phyloP scores from a whole-genome alignment of 306 rosid species.

The Castanopsis chinensis region DNA sequence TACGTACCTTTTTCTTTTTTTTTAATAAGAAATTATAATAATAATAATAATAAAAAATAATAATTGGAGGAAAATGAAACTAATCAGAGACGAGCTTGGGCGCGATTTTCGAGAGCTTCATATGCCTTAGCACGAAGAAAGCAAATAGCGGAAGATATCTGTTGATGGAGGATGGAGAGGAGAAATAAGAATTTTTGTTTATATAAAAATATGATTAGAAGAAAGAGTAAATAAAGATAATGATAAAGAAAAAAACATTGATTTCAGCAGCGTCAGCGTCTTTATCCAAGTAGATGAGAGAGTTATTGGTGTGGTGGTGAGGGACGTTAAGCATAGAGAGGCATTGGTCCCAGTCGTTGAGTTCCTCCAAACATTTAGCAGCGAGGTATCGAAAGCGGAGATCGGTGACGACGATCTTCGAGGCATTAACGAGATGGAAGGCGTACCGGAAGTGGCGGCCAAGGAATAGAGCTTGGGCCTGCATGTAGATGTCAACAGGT shows the following conservation, averaged over 20 bases:
- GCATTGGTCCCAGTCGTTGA: conserved; percentile 98
- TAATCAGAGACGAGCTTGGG: conserved; percentile 86
- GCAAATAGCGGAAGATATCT: conserved; percentile 94
- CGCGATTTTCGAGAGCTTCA: conserved; percentile 90
- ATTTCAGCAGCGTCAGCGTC: neutral
- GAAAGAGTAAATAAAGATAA: neutral
- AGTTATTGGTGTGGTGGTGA: too few relatives aligned
- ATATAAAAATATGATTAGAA: neutral
- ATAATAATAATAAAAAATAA: conserved; percentile 23
- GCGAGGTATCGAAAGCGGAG: conserved; percentile 97
- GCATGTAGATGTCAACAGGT: conserved; percentile 96
- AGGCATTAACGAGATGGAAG: conserved; percentile 89
- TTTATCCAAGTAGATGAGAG: too few relatives aligned
- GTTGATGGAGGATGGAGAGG: conserved; percentile 28
- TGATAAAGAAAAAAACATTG: neutral
- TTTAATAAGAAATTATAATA: neutral
- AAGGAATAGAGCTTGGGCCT: conserved; percentile 91
- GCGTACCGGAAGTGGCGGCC: conserved; percentile 96
- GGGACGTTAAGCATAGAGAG: conserved; percentile 56
- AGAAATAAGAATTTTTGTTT: neutral
- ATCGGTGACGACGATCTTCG: conserved; percentile 81
- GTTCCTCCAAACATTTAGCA: conserved; percentile 95
- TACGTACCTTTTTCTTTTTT: conserved; percentile 56
- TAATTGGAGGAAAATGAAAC: conserved; percentile 17
- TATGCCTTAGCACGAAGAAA: conserved; percentile 88